Conservation (phyloP, 202 grass and related monocot species). For the Schoenoplectus tabernaemontani region DNA sequence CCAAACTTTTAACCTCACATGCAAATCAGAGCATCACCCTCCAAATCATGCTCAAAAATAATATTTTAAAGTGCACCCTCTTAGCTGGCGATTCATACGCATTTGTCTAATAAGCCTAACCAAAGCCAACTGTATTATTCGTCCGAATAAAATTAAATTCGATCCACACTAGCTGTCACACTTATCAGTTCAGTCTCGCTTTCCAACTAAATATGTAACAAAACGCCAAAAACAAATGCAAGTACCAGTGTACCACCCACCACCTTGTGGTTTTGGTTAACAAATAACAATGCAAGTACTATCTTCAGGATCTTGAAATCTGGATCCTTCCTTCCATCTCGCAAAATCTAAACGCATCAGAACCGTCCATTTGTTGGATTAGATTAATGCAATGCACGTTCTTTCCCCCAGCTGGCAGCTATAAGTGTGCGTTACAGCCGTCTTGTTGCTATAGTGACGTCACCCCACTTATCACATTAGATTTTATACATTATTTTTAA, state of each 20-base stretch:
- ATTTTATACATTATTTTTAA: not conserved
- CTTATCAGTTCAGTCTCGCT: not conserved
- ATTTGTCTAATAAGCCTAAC: slow-evolving; percentile 5
- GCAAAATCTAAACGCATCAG: not conserved
- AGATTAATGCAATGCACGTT: slow-evolving; percentile 2
- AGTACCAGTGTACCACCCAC: too few relatives aligned
- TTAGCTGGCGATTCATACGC: slow-evolving; percentile 14
- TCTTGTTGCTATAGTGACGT: not conserved
- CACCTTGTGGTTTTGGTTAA: not conserved
- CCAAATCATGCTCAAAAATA: not conserved
- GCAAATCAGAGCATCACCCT: not conserved
- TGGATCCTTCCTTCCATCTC: not conserved
- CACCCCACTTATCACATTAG: not conserved
- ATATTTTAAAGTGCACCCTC: slow-evolving; percentile 19
- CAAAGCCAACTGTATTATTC: slow-evolving; percentile 10
- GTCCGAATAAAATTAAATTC: not conserved
- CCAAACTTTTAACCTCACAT: slow-evolving; percentile 21
- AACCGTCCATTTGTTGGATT: not conserved
- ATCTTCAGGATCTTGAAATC: not conserved
- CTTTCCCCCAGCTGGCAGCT: not conserved
- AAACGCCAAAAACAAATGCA: not conserved
- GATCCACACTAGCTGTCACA: slow-evolving; percentile 3
- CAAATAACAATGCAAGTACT: not conserved
- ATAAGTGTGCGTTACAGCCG: slow-evolving; percentile 14
- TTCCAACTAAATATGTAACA: not conserved